Evolutionary conservation across 257 asterid genomes (phyloP).

Genomic region (Nemophila menziesii): DNA sequence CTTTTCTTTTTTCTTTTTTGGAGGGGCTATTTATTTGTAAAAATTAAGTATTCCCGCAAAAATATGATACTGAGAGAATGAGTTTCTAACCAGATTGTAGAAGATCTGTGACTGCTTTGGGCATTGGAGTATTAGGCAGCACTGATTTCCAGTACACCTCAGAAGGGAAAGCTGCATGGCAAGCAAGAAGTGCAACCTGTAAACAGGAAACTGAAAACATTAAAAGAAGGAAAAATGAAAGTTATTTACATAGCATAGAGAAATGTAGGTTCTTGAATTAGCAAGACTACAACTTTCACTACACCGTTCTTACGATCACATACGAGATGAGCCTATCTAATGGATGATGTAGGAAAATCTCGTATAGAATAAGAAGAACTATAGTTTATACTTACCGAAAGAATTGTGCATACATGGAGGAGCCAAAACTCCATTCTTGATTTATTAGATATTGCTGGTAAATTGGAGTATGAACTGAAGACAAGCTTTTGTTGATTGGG

Average conservation of each 20-base stretch:
- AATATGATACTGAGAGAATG: neutral
- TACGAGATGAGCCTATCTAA: no score
- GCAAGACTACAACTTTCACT: neutral
- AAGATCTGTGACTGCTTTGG: constrained; percentile 49
- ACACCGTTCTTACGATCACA: no score
- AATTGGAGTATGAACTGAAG: constrained; percentile 4
- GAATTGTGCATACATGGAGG: constrained; percentile 29
- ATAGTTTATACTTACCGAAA: constrained; percentile 55
- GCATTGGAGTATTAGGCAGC: constrained; percentile 71
- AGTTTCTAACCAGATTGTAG: constrained; percentile 23
- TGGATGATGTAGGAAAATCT: no score
- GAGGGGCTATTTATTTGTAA: no score
- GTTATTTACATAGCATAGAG: neutral
- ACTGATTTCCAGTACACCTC: constrained; percentile 57
- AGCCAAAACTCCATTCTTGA: constrained; percentile 40
- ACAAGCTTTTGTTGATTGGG: constrained; percentile 2
- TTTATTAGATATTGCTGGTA: neutral
- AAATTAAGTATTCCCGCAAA: no score
- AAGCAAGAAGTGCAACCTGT: constrained; percentile 43
- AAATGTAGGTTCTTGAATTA: neutral
- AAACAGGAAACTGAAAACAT: neutral
- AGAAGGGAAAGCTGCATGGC: constrained; percentile 52
- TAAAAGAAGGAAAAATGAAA: neutral
- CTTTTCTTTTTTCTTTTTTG: no score
- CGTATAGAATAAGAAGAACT: no score